Evolutionary conservation across 106 monocot genomes (phyloP).

Genomic region (Amphibolis antarctica): DNA sequence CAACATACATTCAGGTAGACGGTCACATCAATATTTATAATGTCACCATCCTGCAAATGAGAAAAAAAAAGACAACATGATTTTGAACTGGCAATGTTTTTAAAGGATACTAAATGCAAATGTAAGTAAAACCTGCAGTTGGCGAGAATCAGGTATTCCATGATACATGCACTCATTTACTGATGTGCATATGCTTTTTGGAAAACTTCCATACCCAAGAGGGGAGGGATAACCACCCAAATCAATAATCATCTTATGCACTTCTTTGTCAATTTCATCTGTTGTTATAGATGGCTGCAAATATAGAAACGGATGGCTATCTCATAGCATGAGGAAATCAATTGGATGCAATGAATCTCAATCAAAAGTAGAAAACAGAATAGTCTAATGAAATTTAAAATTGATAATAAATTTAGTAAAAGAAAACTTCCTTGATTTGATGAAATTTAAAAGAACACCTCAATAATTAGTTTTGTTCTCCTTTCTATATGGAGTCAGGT

Average conservation of each 20-base stretch:
- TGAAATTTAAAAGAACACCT: too few relatives aligned
- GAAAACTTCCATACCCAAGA: constrained; percentile 91
- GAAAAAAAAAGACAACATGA: neutral
- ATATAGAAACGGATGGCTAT: constrained; percentile 8
- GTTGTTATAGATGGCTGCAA: constrained; percentile 92
- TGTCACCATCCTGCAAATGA: constrained; percentile 87
- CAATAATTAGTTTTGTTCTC: too few relatives aligned
- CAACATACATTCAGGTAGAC: constrained; percentile 83
- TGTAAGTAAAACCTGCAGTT: constrained; percentile 53
- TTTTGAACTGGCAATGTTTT: too few relatives aligned
- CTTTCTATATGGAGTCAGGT: too few relatives aligned
- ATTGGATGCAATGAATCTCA: neutral
- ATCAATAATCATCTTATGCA: constrained; percentile 94
- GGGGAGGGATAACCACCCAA: constrained; percentile 94
- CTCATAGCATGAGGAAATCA: neutral
- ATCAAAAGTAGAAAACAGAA: too few relatives aligned
- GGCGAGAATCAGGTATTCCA: constrained; percentile 91
- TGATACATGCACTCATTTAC: constrained; percentile 99
- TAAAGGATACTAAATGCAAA: neutral
- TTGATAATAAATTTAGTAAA: too few relatives aligned
- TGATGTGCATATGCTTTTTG: constrained; percentile 93
- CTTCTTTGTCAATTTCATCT: constrained; percentile 97
- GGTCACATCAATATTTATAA: constrained; percentile 95
- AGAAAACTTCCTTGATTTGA: too few relatives aligned
- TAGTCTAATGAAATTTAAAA: too few relatives aligned